Evolutionary conservation across 164 flowering plant species (phyloP).

Genomic region (Magnolia kwangsiensis): DNA sequence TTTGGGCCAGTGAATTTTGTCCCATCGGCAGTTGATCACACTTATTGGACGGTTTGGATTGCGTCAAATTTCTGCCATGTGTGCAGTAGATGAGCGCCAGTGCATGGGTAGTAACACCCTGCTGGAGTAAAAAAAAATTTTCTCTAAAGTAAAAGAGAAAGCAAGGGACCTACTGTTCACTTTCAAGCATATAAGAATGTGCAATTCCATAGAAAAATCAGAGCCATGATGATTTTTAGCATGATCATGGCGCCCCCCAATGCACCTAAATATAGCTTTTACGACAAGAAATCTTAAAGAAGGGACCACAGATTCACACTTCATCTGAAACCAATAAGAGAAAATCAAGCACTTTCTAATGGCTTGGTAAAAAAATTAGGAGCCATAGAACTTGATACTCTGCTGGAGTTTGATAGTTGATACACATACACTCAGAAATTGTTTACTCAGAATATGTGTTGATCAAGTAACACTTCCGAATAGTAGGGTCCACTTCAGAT

Average conservation of each 20-base stretch:
- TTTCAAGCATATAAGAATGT: conserved; percentile 2
- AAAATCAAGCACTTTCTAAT: neutral
- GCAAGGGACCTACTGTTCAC: neutral
- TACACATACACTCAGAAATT: neutral
- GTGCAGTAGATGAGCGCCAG: neutral
- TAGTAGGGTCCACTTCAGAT: no score
- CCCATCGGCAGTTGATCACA: neutral
- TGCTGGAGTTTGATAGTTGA: neutral
- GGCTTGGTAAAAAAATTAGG: neutral
- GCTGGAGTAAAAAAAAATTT: neutral
- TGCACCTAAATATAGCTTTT: neutral
- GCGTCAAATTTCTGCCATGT: neutral
- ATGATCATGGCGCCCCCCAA: conserved; percentile 1
- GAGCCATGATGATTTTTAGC: neutral
- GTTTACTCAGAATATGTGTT: neutral
- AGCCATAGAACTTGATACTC: neutral
- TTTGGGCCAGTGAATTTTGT: neutral
- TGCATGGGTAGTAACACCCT: neutral
- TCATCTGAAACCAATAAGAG: neutral
- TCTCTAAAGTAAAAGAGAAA: neutral
- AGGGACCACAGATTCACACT: neutral
- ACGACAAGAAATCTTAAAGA: neutral
- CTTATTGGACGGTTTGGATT: neutral
- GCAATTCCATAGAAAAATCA: neutral
- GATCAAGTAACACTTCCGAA: neutral